Evolutionary conservation across 2,329 filamentous ascomycete genomes (phyloP).

Genomic region (Chaetomium sp.): DNA sequence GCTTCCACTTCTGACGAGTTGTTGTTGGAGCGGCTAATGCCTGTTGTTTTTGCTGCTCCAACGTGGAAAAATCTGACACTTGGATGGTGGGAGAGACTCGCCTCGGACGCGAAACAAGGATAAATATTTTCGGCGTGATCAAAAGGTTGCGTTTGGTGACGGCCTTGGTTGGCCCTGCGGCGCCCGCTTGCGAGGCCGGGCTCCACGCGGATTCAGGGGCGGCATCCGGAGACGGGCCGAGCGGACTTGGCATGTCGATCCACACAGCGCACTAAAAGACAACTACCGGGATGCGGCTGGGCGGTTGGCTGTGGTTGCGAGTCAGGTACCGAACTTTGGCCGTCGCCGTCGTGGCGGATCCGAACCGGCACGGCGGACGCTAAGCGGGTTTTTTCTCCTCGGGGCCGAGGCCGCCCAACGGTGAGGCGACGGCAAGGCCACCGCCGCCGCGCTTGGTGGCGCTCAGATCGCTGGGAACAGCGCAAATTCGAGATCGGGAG

Average conservation of each 20-base stretch:
- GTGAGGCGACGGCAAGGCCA: background rate
- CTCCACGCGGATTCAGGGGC: conserved; percentile 15
- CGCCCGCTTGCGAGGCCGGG: background rate
- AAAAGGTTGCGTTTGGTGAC: background rate
- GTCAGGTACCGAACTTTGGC: conserved; percentile 18
- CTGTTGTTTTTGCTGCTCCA: background rate
- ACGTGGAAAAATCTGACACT: background rate
- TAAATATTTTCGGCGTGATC: background rate
- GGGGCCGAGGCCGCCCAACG: background rate
- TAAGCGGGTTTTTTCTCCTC: background rate
- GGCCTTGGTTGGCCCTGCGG: conserved; percentile 4
- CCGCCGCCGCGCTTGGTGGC: background rate
- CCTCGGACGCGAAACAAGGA: background rate
- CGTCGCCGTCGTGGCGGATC: conserved; percentile 4
- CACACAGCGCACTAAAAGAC: conserved; percentile 7
- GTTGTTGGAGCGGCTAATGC: background rate
- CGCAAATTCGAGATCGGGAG: background rate
- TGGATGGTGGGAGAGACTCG: background rate
- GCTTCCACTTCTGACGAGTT: background rate
- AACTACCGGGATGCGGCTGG: conserved; percentile 19
- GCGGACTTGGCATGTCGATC: conserved; percentile 21
- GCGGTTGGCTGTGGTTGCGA: background rate
- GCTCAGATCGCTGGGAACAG: background rate
- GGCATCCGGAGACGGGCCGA: conserved; percentile 24
- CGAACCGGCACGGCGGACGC: conserved; percentile 2